Base-by-base conservation (phyloP, 805 yeast species). In the Ogataea thermomethanolica region DNA sequence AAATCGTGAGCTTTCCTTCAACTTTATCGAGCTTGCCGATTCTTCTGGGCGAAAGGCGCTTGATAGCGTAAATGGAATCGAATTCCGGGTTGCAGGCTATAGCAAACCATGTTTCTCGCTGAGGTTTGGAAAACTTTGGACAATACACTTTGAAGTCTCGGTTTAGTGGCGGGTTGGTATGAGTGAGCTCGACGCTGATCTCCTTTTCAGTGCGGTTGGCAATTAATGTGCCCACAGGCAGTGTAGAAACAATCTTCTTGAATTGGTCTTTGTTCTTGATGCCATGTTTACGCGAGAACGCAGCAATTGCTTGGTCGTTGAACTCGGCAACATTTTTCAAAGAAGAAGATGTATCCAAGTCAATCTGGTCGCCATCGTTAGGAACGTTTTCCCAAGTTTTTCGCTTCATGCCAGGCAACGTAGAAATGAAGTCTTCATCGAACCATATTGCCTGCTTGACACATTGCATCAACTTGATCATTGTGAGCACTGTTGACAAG, bases 91-190 rank as follows among this genome's bases (percentile, higher is more conserved):
- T 78, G 45, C 75, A 66, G 8, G 81, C 50, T 34, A 91, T 74
- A 8, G 81, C 74, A 59, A 91, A 87, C 98, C 99, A 93, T 0
- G 95, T 79, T 58, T 93, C 98, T 54, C 88, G 81, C 62, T 93
- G 99, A 2, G 80, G 69, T 61, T 93, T 91, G 32, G 96, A 95
- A 65, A 86, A 93, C 51, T 76, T 77, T 2, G 95, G 91, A 42
- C 90, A 71, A 54, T 81, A 78, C 37, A 87, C 75, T 48, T 76
- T 76, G 66, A 79, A 84, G 32, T 82, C 89, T 3, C 67, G 65
- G 47, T 73, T 76, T 39, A 65, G 55, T 3, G 78, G 70, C 17
- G 46, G 51, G 39, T 75, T 78, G n/a, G 66, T 64, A 56, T 84
- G 95, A 7, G 57, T 59, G 26, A 87, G 63, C 14, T 59, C 64